Percentiles rank a stretch among this genome's conserved stretches.
Conservation (phyloP, 2,329 filamentous ascomycete genomes). For the Biscogniauxia mediterranea region DNA sequence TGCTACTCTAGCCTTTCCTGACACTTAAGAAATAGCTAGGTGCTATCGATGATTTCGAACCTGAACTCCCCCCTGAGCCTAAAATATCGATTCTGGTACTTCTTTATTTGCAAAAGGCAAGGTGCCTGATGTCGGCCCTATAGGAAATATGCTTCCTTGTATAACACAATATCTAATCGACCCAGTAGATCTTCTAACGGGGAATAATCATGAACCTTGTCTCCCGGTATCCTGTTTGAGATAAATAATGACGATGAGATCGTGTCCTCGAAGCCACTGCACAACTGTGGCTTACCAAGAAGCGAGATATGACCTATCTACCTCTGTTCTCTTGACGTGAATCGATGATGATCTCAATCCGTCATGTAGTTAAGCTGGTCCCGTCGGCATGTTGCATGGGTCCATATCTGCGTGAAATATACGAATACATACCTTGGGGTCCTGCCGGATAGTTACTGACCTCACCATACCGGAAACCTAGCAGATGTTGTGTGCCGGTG, state of each 20-base stretch:
- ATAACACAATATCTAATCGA: not conserved
- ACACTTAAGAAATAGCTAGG: not conserved
- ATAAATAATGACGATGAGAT: constrained; percentile 13
- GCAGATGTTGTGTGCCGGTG: constrained; percentile 7
- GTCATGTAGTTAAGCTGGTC: constrained; percentile 15
- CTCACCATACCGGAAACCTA: constrained; percentile 9
- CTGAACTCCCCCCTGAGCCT: not conserved
- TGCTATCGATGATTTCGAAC: constrained; percentile 10
- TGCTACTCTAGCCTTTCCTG: constrained; percentile 3
- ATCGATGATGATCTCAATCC: constrained; percentile 9
- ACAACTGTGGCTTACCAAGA: constrained; percentile 12
- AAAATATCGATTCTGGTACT: not conserved
- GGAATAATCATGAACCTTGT: not conserved
- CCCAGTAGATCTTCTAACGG: not conserved
- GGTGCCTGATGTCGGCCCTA: not conserved
- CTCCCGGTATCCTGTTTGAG: constrained; percentile 8
- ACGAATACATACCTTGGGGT: constrained; percentile 12
- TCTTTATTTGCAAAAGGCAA: not conserved
- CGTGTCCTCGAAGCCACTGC: constrained; percentile 12
- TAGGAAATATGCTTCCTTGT: not conserved
- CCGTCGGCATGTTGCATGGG: constrained; percentile 27
- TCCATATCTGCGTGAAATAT: constrained; percentile 16
- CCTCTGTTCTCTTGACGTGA: constrained; percentile 17
- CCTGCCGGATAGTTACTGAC: constrained; percentile 6
- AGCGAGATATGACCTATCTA: constrained; percentile 1